These are phyloP conservation scores for Phaffia rhodozyma DNA, from an alignment of 1,284 basidiomycete species.

Conservation along the genomic window DNA sequence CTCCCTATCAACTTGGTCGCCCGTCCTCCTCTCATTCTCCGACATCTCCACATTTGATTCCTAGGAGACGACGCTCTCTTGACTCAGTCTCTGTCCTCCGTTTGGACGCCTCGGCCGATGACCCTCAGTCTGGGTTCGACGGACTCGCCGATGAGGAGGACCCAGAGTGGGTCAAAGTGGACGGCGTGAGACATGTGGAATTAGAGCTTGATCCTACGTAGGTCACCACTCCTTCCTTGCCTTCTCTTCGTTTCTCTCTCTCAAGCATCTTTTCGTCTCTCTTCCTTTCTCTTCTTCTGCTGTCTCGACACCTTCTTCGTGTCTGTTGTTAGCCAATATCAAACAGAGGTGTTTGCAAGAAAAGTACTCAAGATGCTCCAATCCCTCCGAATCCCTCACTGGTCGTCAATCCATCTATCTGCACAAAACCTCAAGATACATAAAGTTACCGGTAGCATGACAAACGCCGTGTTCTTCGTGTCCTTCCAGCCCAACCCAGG, in stretches of 20 bases:
- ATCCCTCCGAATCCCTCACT: constrained; percentile 26
- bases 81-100: constrained; percentile 15
- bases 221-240: constrained; percentile 36
- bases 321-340: constrained; percentile 22
- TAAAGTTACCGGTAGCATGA: constrained; percentile 81
- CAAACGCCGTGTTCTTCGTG: constrained; percentile 90
- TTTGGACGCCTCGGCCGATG: neutral
- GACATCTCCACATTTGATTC: neutral
- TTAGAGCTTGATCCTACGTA: constrained; percentile 58
- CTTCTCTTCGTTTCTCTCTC: constrained; percentile 26
- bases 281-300: constrained; percentile 22
- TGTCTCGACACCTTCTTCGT: constrained; percentile 22
- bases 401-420: constrained; percentile 34
- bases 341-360: constrained; percentile 5
- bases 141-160: constrained; percentile 10
- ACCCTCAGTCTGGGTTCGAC: constrained; percentile 4
- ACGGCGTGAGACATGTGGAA: constrained; percentile 53
- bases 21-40: constrained; percentile 8
- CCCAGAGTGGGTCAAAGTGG: constrained; percentile 42
- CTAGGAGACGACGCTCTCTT: constrained; percentile 3
- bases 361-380: constrained; percentile 21
- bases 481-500: constrained; percentile 38
- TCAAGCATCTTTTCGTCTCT: constrained; percentile 25
- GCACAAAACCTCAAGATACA: constrained; percentile 48
- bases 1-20: neutral